A percentile compares a stretch with the other conserved stretches of the same genome.
phyloP scores from a whole-genome alignment of 345 rosid genomes.

The Brassica carinata region DNA sequence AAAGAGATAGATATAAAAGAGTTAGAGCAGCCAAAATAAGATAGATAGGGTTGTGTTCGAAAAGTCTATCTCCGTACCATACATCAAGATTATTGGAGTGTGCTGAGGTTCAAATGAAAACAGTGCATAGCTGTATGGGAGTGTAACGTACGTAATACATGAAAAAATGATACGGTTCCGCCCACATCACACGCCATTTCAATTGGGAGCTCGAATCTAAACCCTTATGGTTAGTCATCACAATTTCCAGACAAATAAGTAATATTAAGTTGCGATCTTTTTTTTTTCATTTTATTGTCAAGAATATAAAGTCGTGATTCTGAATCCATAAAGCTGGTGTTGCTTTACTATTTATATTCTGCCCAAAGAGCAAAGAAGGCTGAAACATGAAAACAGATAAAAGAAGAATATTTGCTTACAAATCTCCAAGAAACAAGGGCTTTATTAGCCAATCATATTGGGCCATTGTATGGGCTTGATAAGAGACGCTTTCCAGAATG shows the following conservation, averaged over 20 bases:
- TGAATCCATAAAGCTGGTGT: neutral
- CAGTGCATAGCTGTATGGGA: neutral
- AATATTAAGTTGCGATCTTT: neutral
- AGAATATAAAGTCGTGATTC: neutral
- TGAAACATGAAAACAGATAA: neutral
- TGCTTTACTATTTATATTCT: neutral
- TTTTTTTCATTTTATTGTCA: neutral
- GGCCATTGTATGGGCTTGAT: neutral
- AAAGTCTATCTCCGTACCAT: neutral
- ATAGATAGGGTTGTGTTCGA: neutral
- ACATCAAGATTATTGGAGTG: neutral
- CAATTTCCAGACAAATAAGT: neutral
- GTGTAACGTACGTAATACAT: neutral
- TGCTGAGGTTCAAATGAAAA: neutral
- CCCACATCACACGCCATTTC: neutral
- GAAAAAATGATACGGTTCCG: neutral
- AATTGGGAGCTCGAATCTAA: neutral
- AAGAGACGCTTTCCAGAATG: neutral
- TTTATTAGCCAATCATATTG: neutral
- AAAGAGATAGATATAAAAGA: neutral
- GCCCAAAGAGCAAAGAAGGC: neutral
- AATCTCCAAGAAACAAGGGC: neutral
- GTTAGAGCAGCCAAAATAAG: neutral
- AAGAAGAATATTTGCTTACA: neutral
- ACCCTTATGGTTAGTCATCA: neutral